Base-by-base conservation (phyloP, 768 basidiomycete species). In the Holtermannia corniformis region DNA sequence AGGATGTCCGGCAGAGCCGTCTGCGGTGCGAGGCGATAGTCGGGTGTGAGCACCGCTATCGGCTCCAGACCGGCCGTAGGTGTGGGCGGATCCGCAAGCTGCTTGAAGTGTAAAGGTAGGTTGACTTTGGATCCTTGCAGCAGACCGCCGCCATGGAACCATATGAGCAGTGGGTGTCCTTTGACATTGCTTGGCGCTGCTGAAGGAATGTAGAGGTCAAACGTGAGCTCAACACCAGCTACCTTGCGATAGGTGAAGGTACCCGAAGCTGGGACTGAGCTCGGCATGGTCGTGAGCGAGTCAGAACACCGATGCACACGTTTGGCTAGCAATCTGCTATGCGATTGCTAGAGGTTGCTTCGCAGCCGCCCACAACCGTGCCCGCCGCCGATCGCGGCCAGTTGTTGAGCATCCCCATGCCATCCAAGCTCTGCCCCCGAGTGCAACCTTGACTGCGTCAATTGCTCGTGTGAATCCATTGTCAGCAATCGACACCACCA, bases 11-110 rank as follows among this genome's bases (percentile, higher is more conserved):
- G 58, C 24, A 74, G 58, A 10, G 70, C 65, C 0, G 62, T 62
- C 56, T 74, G 73, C 1, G 73, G 73, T 4, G 73, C 68, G 26
- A 74, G 55, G 14, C 73, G 58, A 52, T 74, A 72, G 58, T 74
- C 72, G 32, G 71, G 64, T 5, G 70, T 68, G 26, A 74, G 60
- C 26, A 72, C 58, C 5, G 60, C 61, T 2, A 65, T 47, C 26
- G 52, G 46, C 21, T 59, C 55, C 1, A 61, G 50, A 26, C 44
- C 44, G 44, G 59, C 50, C n/a, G n/a, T n/a, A n/a, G n/a, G n/a
- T n/a, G n/a, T n/a, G 44, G 52, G 55, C 20, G 37, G 23, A n/a
- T 60, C 52, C 1, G 59, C 61, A 7, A 68, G 48, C 16, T 62
- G 58, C 3, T 60, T 52, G 54, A 72, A 64, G 55, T 74, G 73